Conservation (phyloP, 306 rosid species). For the Acacia confusa region DNA sequence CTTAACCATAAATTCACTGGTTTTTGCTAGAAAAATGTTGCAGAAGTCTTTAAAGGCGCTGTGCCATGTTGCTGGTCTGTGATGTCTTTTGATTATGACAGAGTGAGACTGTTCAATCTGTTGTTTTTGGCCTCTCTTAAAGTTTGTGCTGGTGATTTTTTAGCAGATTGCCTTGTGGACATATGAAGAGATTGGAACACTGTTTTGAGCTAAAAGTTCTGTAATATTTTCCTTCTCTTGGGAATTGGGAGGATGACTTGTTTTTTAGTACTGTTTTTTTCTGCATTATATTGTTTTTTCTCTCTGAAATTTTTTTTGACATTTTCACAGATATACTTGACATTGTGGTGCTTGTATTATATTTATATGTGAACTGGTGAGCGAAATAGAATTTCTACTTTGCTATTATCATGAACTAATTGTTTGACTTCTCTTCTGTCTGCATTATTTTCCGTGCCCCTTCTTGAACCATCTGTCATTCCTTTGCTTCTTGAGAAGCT, state of each 20-base stretch:
- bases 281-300: background rate
- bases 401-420: conserved; percentile 20
- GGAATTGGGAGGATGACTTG: background rate
- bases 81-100: background rate
- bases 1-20: background rate
- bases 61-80: background rate
- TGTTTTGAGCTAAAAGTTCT: background rate
- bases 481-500: conserved; percentile 92
- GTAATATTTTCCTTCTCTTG: background rate
- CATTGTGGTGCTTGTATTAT: conserved; percentile 16
- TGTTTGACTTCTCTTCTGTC: conserved; percentile 51
- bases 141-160: background rate
- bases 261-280: background rate
- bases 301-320: conserved; percentile 4
- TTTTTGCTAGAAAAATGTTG: background rate
- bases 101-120: background rate
- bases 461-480: conserved; percentile 80
- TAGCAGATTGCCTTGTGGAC: background rate
- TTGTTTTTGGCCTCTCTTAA: background rate
- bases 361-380: conserved; percentile 27
- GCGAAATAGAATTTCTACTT: conserved; percentile 12
- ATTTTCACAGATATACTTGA: conserved; percentile 22
- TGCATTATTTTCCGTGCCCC: conserved; percentile 74
- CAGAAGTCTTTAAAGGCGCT: background rate
- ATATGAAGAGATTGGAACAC: background rate